Percentiles rank a stretch among this genome's conserved stretches.
These are phyloP conservation scores for Gyromitra esculenta DNA, from an alignment of 2,329 filamentous ascomycete genomes.

Conservation along the genomic window DNA sequence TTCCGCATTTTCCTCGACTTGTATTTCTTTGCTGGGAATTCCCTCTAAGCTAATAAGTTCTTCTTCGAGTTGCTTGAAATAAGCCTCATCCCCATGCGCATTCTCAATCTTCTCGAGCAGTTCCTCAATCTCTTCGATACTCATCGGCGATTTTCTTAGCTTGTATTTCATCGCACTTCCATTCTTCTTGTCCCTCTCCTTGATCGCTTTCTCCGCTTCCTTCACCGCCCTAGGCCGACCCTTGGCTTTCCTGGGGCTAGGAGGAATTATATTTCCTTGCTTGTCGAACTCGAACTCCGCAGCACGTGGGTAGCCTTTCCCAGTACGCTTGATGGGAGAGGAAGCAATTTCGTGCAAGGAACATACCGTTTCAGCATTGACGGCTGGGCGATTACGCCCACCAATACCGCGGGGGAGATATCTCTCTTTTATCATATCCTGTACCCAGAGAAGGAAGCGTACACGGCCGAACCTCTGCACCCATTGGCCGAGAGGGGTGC, in stretches of 20 bases:
- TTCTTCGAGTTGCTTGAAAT: neutral
- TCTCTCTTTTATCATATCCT: conserved; percentile 68
- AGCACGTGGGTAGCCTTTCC: conserved; percentile 57
- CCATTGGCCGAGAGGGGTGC: conserved; percentile 68
- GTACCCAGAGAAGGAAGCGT: conserved; percentile 79
- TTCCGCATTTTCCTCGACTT: neutral
- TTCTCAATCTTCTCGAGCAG: conserved; percentile 1
- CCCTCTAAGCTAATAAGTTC: neutral
- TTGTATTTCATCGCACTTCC: neutral
- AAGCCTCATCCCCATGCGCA: neutral
- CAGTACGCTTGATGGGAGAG: neutral
- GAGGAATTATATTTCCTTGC: neutral
- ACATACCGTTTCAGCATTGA: conserved; percentile 71
- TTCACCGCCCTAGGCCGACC: neutral
- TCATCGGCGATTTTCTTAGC: neutral
- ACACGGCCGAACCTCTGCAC: conserved; percentile 82
- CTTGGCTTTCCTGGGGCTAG: conserved; percentile 57
- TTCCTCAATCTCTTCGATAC: neutral
- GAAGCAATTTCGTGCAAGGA: conserved; percentile 69
- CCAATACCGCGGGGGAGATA: conserved; percentile 71
- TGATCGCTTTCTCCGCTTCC: neutral
- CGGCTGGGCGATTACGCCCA: conserved; percentile 67
- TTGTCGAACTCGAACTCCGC: conserved; percentile 27
- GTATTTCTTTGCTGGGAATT: neutral
- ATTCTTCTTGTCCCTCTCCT: neutral